Evolutionary conservation across 2,329 filamentous ascomycete species (phyloP).

Genomic region (Aspergillus nomiae): DNA sequence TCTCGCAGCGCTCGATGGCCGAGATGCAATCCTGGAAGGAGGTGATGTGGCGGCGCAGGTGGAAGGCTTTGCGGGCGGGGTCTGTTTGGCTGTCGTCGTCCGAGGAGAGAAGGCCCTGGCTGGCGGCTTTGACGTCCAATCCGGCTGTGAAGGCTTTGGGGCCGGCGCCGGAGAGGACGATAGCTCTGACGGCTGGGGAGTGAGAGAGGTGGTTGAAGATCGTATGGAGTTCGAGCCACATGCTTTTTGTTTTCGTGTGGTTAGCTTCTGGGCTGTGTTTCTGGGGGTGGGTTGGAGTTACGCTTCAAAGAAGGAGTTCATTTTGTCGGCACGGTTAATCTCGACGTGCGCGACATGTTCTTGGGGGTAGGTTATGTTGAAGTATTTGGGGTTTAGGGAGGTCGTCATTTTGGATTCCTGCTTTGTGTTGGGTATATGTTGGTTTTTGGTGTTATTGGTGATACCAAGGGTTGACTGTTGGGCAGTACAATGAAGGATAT

Average conservation of each 20-base stretch:
- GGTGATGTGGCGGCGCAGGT: constrained; percentile 67
- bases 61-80: constrained; percentile 63
- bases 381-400: constrained; percentile 53
- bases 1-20: constrained; percentile 82
- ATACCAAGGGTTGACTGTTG: not conserved
- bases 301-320: constrained; percentile 82
- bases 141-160: constrained; percentile 83
- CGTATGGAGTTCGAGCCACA: constrained; percentile 79
- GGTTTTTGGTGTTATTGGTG: not conserved
- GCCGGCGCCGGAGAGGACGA: constrained; percentile 80
- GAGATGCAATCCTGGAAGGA: constrained; percentile 81
- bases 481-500: not conserved
- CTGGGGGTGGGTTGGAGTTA: constrained; percentile 32
- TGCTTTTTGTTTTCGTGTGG: constrained; percentile 45
- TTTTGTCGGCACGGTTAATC: constrained; percentile 81
- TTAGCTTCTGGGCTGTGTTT: not conserved
- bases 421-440: not conserved
- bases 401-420: constrained; percentile 21
- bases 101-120: constrained; percentile 52
- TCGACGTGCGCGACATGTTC: constrained; percentile 85
- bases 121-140: constrained; percentile 76
- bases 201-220: constrained; percentile 73
- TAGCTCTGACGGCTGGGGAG: constrained; percentile 71
- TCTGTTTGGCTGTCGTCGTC: constrained; percentile 47
- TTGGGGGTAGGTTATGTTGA: constrained; percentile 71